Percentiles rank a stretch among this genome's conserved stretches.
phyloP scores from a whole-genome alignment of 768 basidiomycete genomes.

The Hygrocybe punicea region DNA sequence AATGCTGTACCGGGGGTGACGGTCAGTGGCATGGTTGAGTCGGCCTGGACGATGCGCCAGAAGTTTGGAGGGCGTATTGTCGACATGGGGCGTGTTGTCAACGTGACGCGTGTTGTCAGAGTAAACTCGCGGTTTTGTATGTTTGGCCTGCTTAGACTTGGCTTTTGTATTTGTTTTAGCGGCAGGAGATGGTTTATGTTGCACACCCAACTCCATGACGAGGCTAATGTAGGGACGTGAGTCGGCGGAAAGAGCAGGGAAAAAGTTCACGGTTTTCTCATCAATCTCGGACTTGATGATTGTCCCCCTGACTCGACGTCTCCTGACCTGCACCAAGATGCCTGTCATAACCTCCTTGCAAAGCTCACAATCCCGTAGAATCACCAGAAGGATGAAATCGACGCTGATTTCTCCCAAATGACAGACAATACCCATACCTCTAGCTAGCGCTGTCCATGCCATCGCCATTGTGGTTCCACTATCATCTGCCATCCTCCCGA shows the following conservation, averaged over 20 bases:
- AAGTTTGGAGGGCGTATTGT: no score
- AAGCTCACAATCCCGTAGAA: background rate
- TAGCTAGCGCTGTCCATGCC: background rate
- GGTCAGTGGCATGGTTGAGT: no score
- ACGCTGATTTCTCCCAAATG: background rate
- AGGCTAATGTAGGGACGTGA: slow-evolving; percentile 2
- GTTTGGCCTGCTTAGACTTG: background rate
- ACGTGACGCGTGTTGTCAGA: no score
- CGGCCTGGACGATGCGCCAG: no score
- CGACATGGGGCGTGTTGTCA: no score
- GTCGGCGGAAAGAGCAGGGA: no score
- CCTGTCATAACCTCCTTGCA: background rate
- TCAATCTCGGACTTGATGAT: background rate
- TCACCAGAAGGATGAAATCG: background rate
- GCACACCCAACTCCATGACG: slow-evolving; percentile 2
- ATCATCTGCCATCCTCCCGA: background rate
- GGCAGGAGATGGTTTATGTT: background rate
- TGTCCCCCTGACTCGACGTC: background rate
- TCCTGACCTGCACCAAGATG: background rate
- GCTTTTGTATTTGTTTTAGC: background rate
- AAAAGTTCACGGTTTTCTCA: background rate
- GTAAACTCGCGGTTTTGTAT: background rate
- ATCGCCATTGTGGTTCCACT: background rate
- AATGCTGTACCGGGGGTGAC: no score
- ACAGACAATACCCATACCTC: background rate